A percentile compares a stretch with the other conserved stretches of the same genome.
Evolutionary conservation across 1,284 basidiomycete genomes (phyloP).

Genomic region (Marasmius sp.): DNA sequence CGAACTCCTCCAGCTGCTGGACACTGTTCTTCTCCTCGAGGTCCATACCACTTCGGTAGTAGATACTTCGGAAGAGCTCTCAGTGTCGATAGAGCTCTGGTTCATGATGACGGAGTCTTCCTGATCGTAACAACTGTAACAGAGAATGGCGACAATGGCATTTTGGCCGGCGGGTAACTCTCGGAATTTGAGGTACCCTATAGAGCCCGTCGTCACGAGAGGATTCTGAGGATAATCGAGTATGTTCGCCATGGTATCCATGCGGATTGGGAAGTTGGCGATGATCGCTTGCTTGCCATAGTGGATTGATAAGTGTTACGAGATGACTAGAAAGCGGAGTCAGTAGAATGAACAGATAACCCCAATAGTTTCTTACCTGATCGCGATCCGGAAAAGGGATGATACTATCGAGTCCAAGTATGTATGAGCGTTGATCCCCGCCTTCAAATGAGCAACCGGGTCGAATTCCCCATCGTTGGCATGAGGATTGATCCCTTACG

Average conservation of each 20-base stretch:
- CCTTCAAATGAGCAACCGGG: slow-evolving; percentile 86
- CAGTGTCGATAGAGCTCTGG: slow-evolving; percentile 97
- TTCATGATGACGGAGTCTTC: slow-evolving; percentile 99
- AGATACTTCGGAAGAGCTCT: too few species aligned
- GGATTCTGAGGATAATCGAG: too few species aligned
- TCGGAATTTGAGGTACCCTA: too few species aligned
- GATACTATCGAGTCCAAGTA: slow-evolving; percentile 98
- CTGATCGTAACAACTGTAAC: slow-evolving; percentile 99
- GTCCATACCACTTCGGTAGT: too few species aligned
- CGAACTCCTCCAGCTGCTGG: slow-evolving; percentile 93
- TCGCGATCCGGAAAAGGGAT: slow-evolving; percentile 99
- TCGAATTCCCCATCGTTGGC: slow-evolving; percentile 75
- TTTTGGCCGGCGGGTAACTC: too few species aligned
- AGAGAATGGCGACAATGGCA: slow-evolving; percentile 96
- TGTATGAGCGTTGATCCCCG: slow-evolving; percentile 76
- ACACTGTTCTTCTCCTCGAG: slow-evolving; percentile 94
- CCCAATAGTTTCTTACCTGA: slow-evolving; percentile 58
- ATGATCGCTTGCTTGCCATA: too few species aligned
- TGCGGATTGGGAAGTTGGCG: too few species aligned
- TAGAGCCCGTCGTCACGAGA: too few species aligned
- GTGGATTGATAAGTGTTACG: too few species aligned
- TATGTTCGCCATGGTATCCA: too few species aligned
- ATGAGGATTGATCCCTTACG: slow-evolving; percentile 58
- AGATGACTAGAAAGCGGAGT: too few species aligned
- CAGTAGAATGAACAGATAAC: neutral